These are phyloP conservation scores for Sanghuangporus baumii DNA, from an alignment of 1,284 basidiomycete genomes.

Conservation along the genomic window DNA sequence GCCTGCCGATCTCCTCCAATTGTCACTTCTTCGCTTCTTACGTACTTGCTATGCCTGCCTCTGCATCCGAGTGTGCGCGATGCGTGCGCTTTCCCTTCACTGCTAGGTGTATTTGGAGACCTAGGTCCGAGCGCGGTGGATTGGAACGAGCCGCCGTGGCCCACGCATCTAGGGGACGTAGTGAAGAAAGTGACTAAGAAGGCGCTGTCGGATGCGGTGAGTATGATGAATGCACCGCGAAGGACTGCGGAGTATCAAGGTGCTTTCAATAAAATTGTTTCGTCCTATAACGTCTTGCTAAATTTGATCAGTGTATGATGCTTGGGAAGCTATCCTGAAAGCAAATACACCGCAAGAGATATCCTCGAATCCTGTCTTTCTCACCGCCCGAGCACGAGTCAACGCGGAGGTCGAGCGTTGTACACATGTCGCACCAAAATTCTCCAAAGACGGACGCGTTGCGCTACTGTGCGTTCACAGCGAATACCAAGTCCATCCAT, in stretches of 20 bases:
- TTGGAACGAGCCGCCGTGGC: constrained; percentile 21
- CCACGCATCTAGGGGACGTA: constrained; percentile 27
- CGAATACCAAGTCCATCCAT: constrained; percentile 29
- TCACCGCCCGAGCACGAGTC: constrained; percentile 24
- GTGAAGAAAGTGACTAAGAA: constrained; percentile 28
- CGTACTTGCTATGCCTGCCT: constrained; percentile 26
- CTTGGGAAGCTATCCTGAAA: constrained; percentile 19
- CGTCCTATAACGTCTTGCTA: constrained; percentile 21
- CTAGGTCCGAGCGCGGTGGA: constrained; percentile 25
- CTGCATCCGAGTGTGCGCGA: constrained; percentile 23
- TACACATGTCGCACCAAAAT: constrained; percentile 24
- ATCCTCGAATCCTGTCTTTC: constrained; percentile 19
- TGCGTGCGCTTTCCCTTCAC: constrained; percentile 17
- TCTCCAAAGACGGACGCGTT: constrained; percentile 29
- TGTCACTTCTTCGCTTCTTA: constrained; percentile 28
- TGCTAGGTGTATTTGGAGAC: constrained; percentile 31
- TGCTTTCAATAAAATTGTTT: neutral
- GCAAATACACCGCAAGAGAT: constrained; percentile 20
- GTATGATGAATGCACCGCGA: constrained; percentile 28
- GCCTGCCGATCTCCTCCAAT: constrained; percentile 25
- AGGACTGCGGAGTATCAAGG: constrained; percentile 18
- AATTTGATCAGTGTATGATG: constrained; percentile 24
- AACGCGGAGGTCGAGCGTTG: constrained; percentile 26
- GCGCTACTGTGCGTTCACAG: constrained; percentile 29
- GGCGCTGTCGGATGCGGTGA: constrained; percentile 25